Evolutionary conservation across 2,329 filamentous ascomycete genomes (phyloP).

Genomic region (Ramularia endophylla): DNA sequence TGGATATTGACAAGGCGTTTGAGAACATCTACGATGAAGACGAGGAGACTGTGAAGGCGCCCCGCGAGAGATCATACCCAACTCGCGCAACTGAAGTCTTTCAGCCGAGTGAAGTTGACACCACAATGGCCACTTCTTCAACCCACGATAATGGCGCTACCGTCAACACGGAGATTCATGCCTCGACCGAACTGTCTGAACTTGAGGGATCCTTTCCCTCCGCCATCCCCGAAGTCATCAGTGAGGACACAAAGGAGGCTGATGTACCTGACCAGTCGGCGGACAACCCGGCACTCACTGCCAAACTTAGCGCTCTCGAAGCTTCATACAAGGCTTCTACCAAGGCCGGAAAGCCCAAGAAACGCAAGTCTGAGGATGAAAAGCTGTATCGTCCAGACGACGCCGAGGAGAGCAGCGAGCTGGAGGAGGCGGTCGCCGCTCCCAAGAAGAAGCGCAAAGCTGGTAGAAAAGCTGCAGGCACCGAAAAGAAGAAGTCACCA

Average conservation of each 20-base stretch:
- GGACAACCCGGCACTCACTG: conserved; percentile 2
- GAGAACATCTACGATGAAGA: conserved; percentile 18
- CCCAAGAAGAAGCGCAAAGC: conserved; percentile 31
- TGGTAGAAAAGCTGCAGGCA: conserved; percentile 11
- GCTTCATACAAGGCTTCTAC: conserved; percentile 19
- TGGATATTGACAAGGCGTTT: conserved; percentile 6
- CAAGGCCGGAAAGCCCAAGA: conserved; percentile 16
- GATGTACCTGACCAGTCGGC: no score
- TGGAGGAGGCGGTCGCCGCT: background rate
- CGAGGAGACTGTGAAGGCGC: conserved; percentile 15
- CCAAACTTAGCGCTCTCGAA: conserved; percentile 25
- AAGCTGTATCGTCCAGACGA: background rate
- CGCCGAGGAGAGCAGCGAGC: conserved; percentile 17
- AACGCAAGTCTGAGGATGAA: conserved; percentile 4
- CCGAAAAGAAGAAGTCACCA: conserved; percentile 14
- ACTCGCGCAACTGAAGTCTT: conserved; percentile 21
- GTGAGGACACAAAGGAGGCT: no score
- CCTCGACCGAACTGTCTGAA: background rate
- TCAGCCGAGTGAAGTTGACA: conserved; percentile 10
- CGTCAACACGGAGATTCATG: background rate
- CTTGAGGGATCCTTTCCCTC: background rate
- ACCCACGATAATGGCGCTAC: background rate
- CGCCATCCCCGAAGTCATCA: background rate
- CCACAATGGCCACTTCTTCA: background rate
- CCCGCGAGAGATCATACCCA: conserved; percentile 17